These are phyloP conservation scores for Alternaria incomplexa DNA, from an alignment of 2,329 filamentous ascomycete species.

Conservation along the genomic window DNA sequence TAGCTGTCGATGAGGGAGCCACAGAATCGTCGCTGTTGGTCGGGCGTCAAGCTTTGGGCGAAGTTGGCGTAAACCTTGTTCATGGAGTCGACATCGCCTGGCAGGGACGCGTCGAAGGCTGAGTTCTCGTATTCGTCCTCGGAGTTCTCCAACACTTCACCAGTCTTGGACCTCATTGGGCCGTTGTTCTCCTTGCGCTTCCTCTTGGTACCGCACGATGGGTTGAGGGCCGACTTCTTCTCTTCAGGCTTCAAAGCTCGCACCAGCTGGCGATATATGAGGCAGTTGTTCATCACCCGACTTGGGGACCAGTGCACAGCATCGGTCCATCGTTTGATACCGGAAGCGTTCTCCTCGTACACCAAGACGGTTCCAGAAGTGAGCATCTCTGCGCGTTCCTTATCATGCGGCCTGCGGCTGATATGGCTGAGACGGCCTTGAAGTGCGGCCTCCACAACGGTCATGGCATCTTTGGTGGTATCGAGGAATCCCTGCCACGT, in stretches of 20 bases:
- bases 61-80: slow-evolving; percentile 47
- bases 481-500: slow-evolving; percentile 72
- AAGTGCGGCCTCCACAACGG: slow-evolving; percentile 81
- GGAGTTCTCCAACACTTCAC: slow-evolving; percentile 36
- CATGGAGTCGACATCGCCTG: slow-evolving; percentile 32
- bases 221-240: slow-evolving; percentile 45
- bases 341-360: slow-evolving; percentile 88
- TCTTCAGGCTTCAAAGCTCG: slow-evolving; percentile 46
- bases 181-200: slow-evolving; percentile 44
- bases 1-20: slow-evolving; percentile 91
- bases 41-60: slow-evolving; percentile 49
- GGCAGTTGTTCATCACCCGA: slow-evolving; percentile 81
- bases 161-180: slow-evolving; percentile 35
- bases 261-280: slow-evolving; percentile 79
- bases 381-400: slow-evolving; percentile 78
- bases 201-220: slow-evolving; percentile 44
- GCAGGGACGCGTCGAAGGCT: slow-evolving; percentile 23
- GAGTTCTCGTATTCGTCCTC: slow-evolving; percentile 45
- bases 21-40: slow-evolving; percentile 67
- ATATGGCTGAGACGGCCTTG: slow-evolving; percentile 75
- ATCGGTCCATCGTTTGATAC: slow-evolving; percentile 94
- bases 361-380: slow-evolving; percentile 87
- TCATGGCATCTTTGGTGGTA: slow-evolving; percentile 76
- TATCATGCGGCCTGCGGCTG: slow-evolving; percentile 82
- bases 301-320: slow-evolving; percentile 90